phyloP scores from a whole-genome alignment of 768 basidiomycete species.

The Mycena floridula region DNA sequence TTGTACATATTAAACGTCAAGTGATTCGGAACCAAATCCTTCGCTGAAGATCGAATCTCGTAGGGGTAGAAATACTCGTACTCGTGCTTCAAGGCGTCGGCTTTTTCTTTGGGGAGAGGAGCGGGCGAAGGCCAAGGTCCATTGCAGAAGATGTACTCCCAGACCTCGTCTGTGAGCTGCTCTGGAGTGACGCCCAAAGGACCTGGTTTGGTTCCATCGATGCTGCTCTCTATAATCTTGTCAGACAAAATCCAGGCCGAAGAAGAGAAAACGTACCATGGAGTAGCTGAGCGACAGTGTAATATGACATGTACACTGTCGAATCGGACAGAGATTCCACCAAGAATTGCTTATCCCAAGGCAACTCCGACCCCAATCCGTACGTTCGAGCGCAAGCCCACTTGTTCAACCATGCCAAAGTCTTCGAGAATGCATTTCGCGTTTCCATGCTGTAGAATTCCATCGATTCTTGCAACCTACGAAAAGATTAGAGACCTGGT shows the following conservation, averaged over 20 bases:
- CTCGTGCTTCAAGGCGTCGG: constrained; percentile 80
- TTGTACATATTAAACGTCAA: constrained; percentile 92
- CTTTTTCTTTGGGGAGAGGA: constrained; percentile 68
- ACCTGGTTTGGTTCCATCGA: constrained; percentile 77
- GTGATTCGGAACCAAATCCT: constrained; percentile 94
- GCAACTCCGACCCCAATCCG: constrained; percentile 90
- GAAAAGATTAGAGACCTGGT: constrained; percentile 4
- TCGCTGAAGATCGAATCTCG: constrained; percentile 96
- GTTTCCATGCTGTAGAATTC: constrained; percentile 91
- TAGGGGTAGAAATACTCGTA: constrained; percentile 98
- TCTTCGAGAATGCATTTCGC: constrained; percentile 85
- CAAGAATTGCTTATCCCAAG: constrained; percentile 95
- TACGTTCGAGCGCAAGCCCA: constrained; percentile 99
- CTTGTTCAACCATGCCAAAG: constrained; percentile 91
- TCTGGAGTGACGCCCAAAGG: constrained; percentile 81
- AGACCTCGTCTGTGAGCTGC: constrained; percentile 96
- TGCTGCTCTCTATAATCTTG: constrained; percentile 44
- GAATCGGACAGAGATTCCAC: constrained; percentile 97
- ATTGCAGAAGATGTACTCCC: constrained; percentile 88
- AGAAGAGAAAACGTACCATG: constrained; percentile 54
- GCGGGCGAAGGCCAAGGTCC: constrained; percentile 69
- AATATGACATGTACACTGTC: constrained; percentile 98
- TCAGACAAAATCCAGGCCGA: constrained; percentile 7
- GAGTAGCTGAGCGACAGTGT: constrained; percentile 87
- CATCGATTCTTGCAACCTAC: constrained; percentile 77